Conservation (phyloP, 2,329 filamentous ascomycete species). For the Neophaeococcomyces aloes region DNA sequence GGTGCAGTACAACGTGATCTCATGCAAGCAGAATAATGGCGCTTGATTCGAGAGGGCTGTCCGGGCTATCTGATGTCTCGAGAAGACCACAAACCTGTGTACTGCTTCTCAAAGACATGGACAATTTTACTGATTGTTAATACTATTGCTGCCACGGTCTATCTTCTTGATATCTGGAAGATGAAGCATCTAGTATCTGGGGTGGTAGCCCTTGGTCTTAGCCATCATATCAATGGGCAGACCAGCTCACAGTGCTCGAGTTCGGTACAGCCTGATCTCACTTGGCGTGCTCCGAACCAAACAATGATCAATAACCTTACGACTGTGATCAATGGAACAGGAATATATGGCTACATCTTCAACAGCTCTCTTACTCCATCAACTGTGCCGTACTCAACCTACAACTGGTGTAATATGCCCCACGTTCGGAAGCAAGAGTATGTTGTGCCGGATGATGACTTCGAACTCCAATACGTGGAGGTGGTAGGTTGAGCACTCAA, state of each 20-base stretch:
- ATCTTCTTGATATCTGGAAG: background rate
- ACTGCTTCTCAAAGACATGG: background rate
- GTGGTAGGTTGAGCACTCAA: conserved; percentile 41
- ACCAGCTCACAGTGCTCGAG: background rate
- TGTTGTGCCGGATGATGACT: conserved; percentile 42
- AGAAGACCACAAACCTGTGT: background rate
- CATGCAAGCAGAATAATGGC: background rate
- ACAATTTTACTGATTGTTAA: background rate
- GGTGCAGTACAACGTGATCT: background rate
- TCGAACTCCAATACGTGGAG: conserved; percentile 63
- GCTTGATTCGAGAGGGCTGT: background rate
- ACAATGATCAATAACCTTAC: conserved; percentile 52
- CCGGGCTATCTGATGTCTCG: background rate
- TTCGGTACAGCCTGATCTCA: conserved; percentile 27
- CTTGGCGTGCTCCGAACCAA: conserved; percentile 49
- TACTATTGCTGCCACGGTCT: background rate
- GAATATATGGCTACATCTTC: conserved; percentile 64
- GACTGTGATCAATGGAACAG: conserved; percentile 46
- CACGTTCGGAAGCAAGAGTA: conserved; percentile 64
- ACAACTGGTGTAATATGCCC: conserved; percentile 84
- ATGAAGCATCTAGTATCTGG: conserved; percentile 1
- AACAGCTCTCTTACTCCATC: conserved; percentile 52
- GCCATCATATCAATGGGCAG: background rate
- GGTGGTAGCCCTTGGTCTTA: background rate
- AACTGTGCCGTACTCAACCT: conserved; percentile 46